Evolutionary conservation across 768 basidiomycete species (phyloP), one percentile per base, ranked within the genome.

Genomic region (Heimioporus sp.): DNA sequence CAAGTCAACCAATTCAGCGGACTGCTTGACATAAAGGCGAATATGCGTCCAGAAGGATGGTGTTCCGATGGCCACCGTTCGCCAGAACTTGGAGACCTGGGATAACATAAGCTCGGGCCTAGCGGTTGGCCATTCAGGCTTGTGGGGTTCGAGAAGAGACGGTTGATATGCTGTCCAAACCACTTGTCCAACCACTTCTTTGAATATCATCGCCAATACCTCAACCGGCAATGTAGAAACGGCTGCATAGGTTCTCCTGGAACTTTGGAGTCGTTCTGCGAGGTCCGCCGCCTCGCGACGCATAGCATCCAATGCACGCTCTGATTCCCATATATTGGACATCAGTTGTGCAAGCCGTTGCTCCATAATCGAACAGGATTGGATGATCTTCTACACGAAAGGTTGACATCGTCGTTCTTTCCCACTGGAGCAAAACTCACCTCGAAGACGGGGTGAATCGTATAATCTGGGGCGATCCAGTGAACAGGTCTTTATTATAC

Each of bases 11-110:
- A 67, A 51, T 43, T 66, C 56, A 28, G 41, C 31, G 19, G 65
- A 64, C 44, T 67, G 68, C n/a, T 55, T 38, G 54, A 69, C 48
- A 47, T 55, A 55, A 38, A 67, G 62, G 38, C 38, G 56, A 34
- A 67, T 60, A 21, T 57, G 51, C 5, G 71, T 69, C 78, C 79
- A 80, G 17, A 80, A 59, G 30, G 64, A 52, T 6, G 76, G 71
- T 5, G 66, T 69, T 35, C 64, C 66, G 28, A 73, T 47, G 30
- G 74, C 73, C 39, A 75, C 57, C 19, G 64, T 56, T 51, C 76
- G 65, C 79, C 79, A 80, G 48, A 67, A 55, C 37, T 55, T 66
- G 49, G 75, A 79, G 32, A 80, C 71, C 37, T 69, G 71, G 41
- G 76, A 73, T 34, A 76, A 48, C 28, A 75, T 53, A 13, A 78